phyloP scores from a whole-genome alignment of 768 basidiomycete genomes.

The Lentinus tigrinus region DNA sequence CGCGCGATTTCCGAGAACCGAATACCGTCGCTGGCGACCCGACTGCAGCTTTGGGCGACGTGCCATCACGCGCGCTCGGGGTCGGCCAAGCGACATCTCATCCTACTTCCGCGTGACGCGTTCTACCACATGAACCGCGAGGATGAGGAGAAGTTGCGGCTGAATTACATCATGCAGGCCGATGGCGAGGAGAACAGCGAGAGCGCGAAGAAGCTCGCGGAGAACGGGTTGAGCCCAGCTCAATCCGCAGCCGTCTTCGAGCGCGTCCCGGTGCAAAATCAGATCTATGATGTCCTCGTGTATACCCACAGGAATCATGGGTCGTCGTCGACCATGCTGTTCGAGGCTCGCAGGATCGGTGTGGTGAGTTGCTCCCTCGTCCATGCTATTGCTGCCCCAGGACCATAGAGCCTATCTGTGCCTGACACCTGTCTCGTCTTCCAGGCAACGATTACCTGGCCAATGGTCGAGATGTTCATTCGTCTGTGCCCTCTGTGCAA shows the following conservation, averaged over 20 bases:
- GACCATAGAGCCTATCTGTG: not conserved
- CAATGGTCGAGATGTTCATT: slow-evolving; percentile 69
- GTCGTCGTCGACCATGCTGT: slow-evolving; percentile 52
- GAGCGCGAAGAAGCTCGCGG: slow-evolving; percentile 11
- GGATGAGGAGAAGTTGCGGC: slow-evolving; percentile 50
- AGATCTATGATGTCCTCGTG: slow-evolving; percentile 68
- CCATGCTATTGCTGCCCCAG: not conserved
- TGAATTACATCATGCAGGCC: slow-evolving; percentile 43
- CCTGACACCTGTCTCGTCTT: slow-evolving; percentile 7
- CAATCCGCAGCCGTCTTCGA: slow-evolving; percentile 48
- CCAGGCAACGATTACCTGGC: slow-evolving; percentile 70
- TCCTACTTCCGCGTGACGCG: slow-evolving; percentile 60
- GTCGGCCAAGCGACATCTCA: slow-evolving; percentile 54
- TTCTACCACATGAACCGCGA: slow-evolving; percentile 49
- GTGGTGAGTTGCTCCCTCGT: slow-evolving; percentile 45
- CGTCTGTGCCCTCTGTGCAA: slow-evolving; percentile 58
- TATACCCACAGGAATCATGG: slow-evolving; percentile 65
- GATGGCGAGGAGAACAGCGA: slow-evolving; percentile 32
- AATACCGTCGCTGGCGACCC: slow-evolving; percentile 34
- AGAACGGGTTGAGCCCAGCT: slow-evolving; percentile 26
- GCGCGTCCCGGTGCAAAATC: slow-evolving; percentile 60
- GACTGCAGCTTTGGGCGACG: slow-evolving; percentile 50
- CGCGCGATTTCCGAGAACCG: slow-evolving; percentile 42
- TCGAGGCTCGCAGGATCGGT: slow-evolving; percentile 54
- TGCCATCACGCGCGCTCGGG: slow-evolving; percentile 64